Evolutionary conservation across 2,329 filamentous ascomycete genomes (phyloP).

Genomic region (Parastagonospora avenae): DNA sequence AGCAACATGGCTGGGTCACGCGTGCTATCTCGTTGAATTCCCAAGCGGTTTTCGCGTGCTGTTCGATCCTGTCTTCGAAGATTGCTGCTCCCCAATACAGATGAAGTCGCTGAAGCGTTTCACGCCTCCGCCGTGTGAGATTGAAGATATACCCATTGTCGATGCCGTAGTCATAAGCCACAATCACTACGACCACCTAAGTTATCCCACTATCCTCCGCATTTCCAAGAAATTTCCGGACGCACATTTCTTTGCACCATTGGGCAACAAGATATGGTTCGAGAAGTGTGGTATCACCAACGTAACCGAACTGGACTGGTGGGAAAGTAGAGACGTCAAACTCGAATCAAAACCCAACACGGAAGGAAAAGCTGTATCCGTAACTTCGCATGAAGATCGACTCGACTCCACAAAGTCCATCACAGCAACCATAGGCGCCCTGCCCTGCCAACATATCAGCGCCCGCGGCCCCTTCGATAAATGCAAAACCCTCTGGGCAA

Average conservation of each 20-base stretch:
- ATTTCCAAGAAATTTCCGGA: constrained; percentile 73
- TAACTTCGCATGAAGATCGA: constrained; percentile 8
- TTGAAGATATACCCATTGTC: constrained; percentile 76
- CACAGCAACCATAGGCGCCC: constrained; percentile 72
- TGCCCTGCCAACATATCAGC: constrained; percentile 84
- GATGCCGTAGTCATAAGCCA: constrained; percentile 82
- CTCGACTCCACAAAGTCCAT: constrained; percentile 52
- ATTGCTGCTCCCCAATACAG: constrained; percentile 78
- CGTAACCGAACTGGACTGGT: constrained; percentile 93
- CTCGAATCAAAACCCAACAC: constrained; percentile 51
- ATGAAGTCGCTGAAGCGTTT: constrained; percentile 76
- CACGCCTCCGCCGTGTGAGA: constrained; percentile 75
- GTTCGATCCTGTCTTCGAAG: constrained; percentile 92
- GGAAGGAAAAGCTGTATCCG: constrained; percentile 4
- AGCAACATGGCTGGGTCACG: constrained; percentile 94
- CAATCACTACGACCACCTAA: constrained; percentile 92
- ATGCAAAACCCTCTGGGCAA: constrained; percentile 81
- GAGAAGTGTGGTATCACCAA: constrained; percentile 69
- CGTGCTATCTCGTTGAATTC: constrained; percentile 92
- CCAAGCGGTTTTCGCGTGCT: constrained; percentile 83
- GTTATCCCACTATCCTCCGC: constrained; percentile 73
- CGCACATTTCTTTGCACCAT: constrained; percentile 84
- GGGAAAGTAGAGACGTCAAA: constrained; percentile 79
- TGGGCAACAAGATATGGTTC: constrained; percentile 87
- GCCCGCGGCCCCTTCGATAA: constrained; percentile 72